Conservation (phyloP, 2,329 filamentous ascomycete genomes). For the Rutstroemia sp. region DNA sequence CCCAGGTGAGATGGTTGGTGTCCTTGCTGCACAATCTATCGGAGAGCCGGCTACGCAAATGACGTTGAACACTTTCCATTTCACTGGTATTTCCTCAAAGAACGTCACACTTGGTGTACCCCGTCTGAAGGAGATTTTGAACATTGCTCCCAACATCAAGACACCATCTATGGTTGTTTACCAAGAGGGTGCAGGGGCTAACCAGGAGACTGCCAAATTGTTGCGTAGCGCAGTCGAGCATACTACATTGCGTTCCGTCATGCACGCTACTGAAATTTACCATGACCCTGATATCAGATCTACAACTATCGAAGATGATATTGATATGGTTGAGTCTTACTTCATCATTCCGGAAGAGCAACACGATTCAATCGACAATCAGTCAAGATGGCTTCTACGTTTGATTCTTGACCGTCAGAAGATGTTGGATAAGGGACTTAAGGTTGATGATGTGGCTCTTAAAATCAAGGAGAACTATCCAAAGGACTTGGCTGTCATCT, state of each 20-base stretch:
- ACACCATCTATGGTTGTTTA: slow-evolving; percentile 96
- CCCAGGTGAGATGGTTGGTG: slow-evolving; percentile 98
- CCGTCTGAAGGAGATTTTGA: slow-evolving; percentile 98
- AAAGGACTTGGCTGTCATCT: slow-evolving; percentile 82
- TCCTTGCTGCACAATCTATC: slow-evolving; percentile 94
- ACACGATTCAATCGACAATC: slow-evolving; percentile 54
- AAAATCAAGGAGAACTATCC: slow-evolving; percentile 86
- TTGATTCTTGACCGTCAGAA: slow-evolving; percentile 90
- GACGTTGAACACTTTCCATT: slow-evolving; percentile 99
- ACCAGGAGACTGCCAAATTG: slow-evolving; percentile 74
- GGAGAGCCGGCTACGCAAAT: slow-evolving; percentile 98
- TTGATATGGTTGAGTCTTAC: slow-evolving; percentile 94
- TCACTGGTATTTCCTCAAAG: slow-evolving; percentile 98
- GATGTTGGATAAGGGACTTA: slow-evolving; percentile 88
- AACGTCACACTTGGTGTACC: slow-evolving; percentile 99
- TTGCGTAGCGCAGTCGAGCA: slow-evolving; percentile 89
- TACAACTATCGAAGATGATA: slow-evolving; percentile 80
- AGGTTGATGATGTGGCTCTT: slow-evolving; percentile 81
- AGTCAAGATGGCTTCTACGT: slow-evolving; percentile 93
- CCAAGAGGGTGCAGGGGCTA: slow-evolving; percentile 55
- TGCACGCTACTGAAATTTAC: slow-evolving; percentile 89
- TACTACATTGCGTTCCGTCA: slow-evolving; percentile 86
- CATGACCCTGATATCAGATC: slow-evolving; percentile 86
- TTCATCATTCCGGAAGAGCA: slow-evolving; percentile 85
- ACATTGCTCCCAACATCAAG: slow-evolving; percentile 96